phyloP scores from a whole-genome alignment of 495 filamentous ascomycete species.

The Thermochaetoides thermophila region DNA sequence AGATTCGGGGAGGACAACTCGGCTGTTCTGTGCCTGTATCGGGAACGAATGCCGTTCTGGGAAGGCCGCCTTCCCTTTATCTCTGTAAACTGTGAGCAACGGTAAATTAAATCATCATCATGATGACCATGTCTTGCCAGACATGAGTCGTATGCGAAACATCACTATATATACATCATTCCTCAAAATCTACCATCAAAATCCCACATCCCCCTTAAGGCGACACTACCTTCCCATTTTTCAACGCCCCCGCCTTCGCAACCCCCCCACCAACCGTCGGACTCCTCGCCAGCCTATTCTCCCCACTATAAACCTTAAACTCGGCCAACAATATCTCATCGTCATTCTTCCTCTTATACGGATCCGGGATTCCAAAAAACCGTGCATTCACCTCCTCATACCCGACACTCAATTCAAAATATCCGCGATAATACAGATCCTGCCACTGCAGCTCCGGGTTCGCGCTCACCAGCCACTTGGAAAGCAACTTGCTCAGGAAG shows the following conservation, averaged over 20 bases:
- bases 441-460: conserved; percentile 53
- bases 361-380: conserved; percentile 34
- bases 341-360: conserved; percentile 25
- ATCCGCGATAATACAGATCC: conserved; percentile 52
- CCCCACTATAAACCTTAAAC: conserved; percentile 41
- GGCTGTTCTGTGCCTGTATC: too few relatives aligned
- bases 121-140: too few relatives aligned
- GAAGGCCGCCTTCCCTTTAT: too few relatives aligned
- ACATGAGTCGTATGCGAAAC: too few relatives aligned
- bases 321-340: conserved; percentile 43
- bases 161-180: too few relatives aligned
- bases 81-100: too few relatives aligned
- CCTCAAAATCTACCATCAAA: too few relatives aligned
- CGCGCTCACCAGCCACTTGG: conserved; percentile 27
- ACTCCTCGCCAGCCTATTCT: conserved; percentile 28
- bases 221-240: conserved; percentile 6
- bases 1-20: too few relatives aligned
- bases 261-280: conserved; percentile 17
- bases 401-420: conserved; percentile 40
- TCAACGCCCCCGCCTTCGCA: conserved; percentile 18
- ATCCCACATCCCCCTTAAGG: too few relatives aligned
- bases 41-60: too few relatives aligned
- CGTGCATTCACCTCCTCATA: conserved; percentile 33
- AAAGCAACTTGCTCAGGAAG: conserved; percentile 1
- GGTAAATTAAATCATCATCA: too few relatives aligned